Evolutionary conservation across 352 stramenopile genomes (phyloP).

Genomic region (Elongisporangium undulatum): DNA sequence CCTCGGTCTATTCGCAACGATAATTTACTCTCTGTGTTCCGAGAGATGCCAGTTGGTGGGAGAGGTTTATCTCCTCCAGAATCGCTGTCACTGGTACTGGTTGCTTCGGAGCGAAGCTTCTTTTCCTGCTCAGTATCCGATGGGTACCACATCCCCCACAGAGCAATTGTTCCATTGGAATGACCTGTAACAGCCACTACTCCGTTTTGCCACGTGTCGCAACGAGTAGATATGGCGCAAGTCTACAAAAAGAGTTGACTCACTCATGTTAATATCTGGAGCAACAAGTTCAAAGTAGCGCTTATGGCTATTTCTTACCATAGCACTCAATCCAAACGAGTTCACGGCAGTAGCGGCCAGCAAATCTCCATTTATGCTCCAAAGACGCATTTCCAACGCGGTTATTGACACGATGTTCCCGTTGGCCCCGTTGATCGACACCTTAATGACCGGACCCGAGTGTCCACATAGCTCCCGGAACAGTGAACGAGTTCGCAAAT

Average conservation of each 20-base stretch:
- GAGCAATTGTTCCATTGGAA: conserved; percentile 62
- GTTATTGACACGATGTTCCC: conserved; percentile 60
- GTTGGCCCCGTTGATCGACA: conserved; percentile 66
- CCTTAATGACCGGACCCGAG: conserved; percentile 32
- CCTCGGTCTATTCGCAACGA: background rate
- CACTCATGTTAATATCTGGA: conserved; percentile 2
- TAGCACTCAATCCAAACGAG: conserved; percentile 36
- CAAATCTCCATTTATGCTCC: conserved; percentile 79
- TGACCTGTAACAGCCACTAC: conserved; percentile 68
- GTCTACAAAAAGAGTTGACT: conserved; percentile 22
- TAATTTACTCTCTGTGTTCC: background rate
- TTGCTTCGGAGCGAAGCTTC: conserved; percentile 7
- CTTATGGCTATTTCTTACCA: conserved; percentile 31
- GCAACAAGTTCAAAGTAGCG: too few relatives aligned
- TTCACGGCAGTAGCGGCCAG: conserved; percentile 40
- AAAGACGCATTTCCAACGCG: conserved; percentile 46
- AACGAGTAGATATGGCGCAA: conserved; percentile 52
- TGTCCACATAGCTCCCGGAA: conserved; percentile 62
- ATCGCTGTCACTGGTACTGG: background rate
- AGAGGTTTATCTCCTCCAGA: conserved; percentile 2
- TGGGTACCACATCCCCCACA: conserved; percentile 65
- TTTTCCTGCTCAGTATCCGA: conserved; percentile 40
- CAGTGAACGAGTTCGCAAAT: conserved; percentile 51
- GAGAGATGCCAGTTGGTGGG: background rate
- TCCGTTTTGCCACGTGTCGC: conserved; percentile 66